Evolutionary conservation across 306 rosid genomes (phyloP).

Genomic region (Medicago ruthenica): DNA sequence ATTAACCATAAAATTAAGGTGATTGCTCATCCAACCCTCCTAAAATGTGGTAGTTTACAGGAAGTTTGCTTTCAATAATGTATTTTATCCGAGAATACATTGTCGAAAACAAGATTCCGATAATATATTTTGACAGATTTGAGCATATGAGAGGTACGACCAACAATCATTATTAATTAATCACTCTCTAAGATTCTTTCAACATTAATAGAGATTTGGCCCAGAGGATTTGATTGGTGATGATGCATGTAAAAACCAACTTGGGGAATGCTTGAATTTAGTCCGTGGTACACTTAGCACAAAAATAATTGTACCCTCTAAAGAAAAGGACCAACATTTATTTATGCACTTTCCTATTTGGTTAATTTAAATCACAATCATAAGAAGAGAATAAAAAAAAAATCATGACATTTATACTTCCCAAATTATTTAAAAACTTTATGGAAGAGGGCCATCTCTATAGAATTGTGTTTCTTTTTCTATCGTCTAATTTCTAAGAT

Average conservation of each 20-base stretch:
- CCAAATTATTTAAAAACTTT: slow-evolving; percentile 2
- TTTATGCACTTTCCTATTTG: neutral
- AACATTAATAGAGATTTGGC: too few relatives aligned
- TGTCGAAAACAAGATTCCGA: too few relatives aligned
- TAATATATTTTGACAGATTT: too few relatives aligned
- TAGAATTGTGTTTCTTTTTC: slow-evolving; percentile 37
- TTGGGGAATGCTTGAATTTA: neutral
- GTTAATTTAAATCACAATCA: neutral
- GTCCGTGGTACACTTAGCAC: neutral
- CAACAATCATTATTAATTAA: too few relatives aligned
- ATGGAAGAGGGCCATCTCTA: slow-evolving; percentile 1
- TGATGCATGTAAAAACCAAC: neutral
- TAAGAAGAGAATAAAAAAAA: neutral
- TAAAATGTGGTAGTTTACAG: too few relatives aligned
- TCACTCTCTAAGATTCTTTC: too few relatives aligned
- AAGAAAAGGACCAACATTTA: neutral
- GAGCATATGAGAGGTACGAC: too few relatives aligned
- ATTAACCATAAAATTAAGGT: too few relatives aligned
- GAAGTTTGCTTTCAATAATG: too few relatives aligned
- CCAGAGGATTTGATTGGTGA: too few relatives aligned
- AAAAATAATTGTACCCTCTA: neutral
- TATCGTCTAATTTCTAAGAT: neutral
- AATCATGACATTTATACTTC: neutral
- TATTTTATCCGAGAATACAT: too few relatives aligned
- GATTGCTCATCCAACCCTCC: too few relatives aligned